A percentile compares a stretch with the other conserved stretches of the same genome.
Conservation (phyloP, 805 yeast genomes). For the Candida ortonii region DNA sequence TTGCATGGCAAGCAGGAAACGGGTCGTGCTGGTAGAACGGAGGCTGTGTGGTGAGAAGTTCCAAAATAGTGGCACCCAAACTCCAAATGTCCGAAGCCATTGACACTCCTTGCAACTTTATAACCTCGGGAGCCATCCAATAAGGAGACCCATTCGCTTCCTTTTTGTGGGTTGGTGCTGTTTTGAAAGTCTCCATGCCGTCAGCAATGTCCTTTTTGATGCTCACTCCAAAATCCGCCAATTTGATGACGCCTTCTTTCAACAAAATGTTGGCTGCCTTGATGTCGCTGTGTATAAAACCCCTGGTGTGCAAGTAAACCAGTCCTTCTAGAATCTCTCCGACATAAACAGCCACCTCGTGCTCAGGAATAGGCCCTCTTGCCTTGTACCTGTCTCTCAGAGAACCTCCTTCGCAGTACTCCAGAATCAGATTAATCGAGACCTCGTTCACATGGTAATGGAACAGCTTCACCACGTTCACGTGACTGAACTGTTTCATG, state of each 20-base stretch:
- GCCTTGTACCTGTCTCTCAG: conserved; percentile 50
- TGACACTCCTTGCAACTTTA: conserved; percentile 78
- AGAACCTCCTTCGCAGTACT: conserved; percentile 66
- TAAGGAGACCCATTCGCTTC: conserved; percentile 83
- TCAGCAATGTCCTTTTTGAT: conserved; percentile 66
- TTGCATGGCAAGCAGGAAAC: conserved; percentile 80
- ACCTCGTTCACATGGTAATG: conserved; percentile 58
- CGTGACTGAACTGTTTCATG: conserved; percentile 61
- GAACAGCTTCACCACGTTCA: conserved; percentile 64
- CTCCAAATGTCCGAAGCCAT: conserved; percentile 93
- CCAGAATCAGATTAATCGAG: conserved; percentile 58
- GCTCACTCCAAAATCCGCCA: conserved; percentile 80
- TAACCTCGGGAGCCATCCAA: conserved; percentile 99
- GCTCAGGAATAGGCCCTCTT: conserved; percentile 56
- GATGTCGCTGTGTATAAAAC: conserved; percentile 74
- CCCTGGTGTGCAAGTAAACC: conserved; percentile 64
- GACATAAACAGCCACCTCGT: conserved; percentile 47
- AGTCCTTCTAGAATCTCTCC: conserved; percentile 58
- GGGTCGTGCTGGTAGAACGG: conserved; percentile 77
- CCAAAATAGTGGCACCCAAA: conserved; percentile 91
- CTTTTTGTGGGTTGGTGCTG: conserved; percentile 34
- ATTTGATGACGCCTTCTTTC: conserved; percentile 54
- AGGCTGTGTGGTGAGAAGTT: conserved; percentile 80
- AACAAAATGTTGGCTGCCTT: conserved; percentile 72
- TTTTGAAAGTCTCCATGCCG: conserved; percentile 47